Evolutionary conservation across 2,329 filamentous ascomycete genomes (phyloP), one percentile per base, ranked within the genome.

Genomic region (Aspergillus texensis): DNA sequence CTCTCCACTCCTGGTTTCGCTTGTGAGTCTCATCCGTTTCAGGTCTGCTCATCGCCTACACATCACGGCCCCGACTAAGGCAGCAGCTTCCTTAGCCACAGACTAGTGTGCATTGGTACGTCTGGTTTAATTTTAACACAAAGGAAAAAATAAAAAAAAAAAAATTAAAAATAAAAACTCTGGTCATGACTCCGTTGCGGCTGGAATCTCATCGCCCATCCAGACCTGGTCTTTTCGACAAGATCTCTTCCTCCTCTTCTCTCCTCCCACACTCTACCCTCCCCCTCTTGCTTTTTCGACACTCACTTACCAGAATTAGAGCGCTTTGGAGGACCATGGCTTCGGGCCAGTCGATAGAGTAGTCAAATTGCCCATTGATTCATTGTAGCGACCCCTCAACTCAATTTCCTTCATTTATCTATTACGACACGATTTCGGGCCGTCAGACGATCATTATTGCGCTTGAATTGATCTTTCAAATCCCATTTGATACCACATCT

Each of bases 51-150:
- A 52, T 52, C 48, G 11, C 48, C 48, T 34, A 32, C 50, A 43
- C 61, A 64, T 60, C 60, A 62, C 62, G 36, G 48, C 59, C 60
- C 46, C 60, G 48, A 50, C 53, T 55, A 52, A 39, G 36, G 54
- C 48, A 52, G 28, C 28, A 64, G 61, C 57, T 61, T 57, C 57
- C 60, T 64, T 65, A 67, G 65, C 59, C 60, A 56, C 57, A 43
- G 46, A 52, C 60, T 65, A 64, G 48, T 52, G 65, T 61, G 61
- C 57, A 64, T 66, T 64, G 62, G 61, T 60, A 60, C 45, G 46
- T 65, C 63, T 62, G 64, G 55, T 63, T 68, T 67, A 66, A 71
- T 65, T 59, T 65, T 45, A 65, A 57, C 65, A 65, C 57, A 60
- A 65, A 65, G 57, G 60, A 53, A 54, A 60, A 58, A 62, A 41